These are phyloP conservation scores for Lipomyces starkeyi DNA, from an alignment of 805 yeast genomes.

Conservation along the genomic window DNA sequence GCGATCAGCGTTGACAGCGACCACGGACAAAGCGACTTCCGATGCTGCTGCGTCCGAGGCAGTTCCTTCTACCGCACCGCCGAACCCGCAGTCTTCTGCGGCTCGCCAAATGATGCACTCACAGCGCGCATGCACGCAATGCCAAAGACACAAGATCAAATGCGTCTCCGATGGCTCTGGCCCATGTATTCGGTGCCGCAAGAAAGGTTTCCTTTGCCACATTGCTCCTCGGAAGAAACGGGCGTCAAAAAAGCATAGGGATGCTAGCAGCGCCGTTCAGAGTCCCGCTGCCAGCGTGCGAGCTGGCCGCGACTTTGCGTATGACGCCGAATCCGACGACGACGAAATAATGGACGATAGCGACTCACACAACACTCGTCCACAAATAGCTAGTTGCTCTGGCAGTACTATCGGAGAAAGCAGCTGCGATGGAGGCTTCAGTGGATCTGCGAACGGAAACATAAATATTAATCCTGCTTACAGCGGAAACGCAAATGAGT, in stretches of 20 bases:
- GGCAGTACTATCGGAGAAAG: background rate
- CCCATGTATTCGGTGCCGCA: slow-evolving; percentile 31
- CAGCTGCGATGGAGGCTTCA: background rate
- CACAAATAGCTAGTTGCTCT: background rate
- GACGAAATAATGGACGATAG: slow-evolving; percentile 1
- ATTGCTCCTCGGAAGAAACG: slow-evolving; percentile 36
- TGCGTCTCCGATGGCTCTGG: slow-evolving; percentile 27
- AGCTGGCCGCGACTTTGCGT: background rate
- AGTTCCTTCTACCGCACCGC: background rate
- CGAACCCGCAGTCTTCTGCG: background rate
- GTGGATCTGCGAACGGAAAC: background rate
- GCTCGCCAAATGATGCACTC: slow-evolving; percentile 3
- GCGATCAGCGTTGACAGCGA: background rate
- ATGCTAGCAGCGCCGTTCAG: background rate
- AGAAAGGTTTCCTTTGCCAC: slow-evolving; percentile 30
- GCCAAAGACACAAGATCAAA: slow-evolving; percentile 34
- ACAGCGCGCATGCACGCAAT: slow-evolving; percentile 36
- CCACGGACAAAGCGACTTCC: background rate
- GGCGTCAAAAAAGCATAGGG: slow-evolving; percentile 19
- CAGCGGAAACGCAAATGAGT: background rate
- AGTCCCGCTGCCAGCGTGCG: background rate
- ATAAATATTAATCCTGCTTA: background rate
- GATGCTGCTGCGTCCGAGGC: background rate
- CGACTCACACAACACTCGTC: background rate
- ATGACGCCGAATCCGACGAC: slow-evolving; percentile 2